Evolutionary conservation across 257 asterid species (phyloP).

Genomic region (Petunia axillaris): DNA sequence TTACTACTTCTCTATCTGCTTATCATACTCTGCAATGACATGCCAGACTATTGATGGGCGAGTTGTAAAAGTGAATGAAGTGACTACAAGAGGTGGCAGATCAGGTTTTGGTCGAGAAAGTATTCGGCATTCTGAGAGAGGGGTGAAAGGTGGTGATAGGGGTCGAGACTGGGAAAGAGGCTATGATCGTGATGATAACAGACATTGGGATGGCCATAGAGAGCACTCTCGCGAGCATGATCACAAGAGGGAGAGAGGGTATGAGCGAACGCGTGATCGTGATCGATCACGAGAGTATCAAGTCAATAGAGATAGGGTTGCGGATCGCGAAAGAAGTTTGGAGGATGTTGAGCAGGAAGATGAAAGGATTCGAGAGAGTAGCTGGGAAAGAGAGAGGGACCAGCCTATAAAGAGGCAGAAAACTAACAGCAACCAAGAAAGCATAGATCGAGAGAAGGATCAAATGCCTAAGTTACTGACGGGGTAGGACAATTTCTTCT

Average conservation of each 20-base stretch:
- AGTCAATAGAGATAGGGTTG: conserved; percentile 54
- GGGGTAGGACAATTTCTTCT: conserved; percentile 43
- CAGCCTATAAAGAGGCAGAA: conserved; percentile 51
- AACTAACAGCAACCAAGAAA: conserved; percentile 47
- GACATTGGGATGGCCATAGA: conserved; percentile 49
- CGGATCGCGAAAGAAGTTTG: conserved; percentile 40
- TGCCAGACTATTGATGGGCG: conserved; percentile 75
- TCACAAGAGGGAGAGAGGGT: conserved; percentile 57
- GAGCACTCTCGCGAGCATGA: conserved; percentile 57
- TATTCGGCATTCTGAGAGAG: conserved; percentile 59
- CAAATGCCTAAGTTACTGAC: conserved; percentile 43
- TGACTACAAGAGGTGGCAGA: conserved; percentile 64
- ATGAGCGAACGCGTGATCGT: conserved; percentile 45
- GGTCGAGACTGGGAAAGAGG: conserved; percentile 60
- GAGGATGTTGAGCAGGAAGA: conserved; percentile 49
- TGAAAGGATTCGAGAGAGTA: conserved; percentile 58
- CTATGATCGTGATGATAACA: conserved; percentile 45
- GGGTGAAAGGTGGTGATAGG: conserved; percentile 43
- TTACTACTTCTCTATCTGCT: background rate
- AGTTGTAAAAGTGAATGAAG: conserved; percentile 72
- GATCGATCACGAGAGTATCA: conserved; percentile 52
- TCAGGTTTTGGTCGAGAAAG: conserved; percentile 57
- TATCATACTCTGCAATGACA: conserved; percentile 21
- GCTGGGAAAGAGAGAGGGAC: conserved; percentile 59
- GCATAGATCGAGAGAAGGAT: conserved; percentile 50